Conservation (phyloP, 2,329 filamentous ascomycete genomes). For the Didymella glomerata region DNA sequence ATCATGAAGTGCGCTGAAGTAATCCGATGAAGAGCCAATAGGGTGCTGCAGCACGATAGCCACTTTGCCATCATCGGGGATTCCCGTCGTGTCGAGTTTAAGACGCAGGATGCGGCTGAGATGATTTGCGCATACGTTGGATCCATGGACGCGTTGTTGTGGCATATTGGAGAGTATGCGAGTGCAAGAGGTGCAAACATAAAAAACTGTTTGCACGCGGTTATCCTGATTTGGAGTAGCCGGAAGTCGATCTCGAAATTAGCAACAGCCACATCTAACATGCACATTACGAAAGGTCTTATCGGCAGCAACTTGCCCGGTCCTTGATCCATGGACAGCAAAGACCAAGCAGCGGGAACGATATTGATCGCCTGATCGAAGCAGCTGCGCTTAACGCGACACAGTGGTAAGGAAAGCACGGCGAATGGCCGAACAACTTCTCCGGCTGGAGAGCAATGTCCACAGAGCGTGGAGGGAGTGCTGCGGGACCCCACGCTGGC, state of each 20-base stretch:
- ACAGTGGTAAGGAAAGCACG: background rate
- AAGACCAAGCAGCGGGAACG: background rate
- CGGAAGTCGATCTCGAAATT: background rate
- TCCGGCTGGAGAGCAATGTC: background rate
- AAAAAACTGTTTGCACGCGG: background rate
- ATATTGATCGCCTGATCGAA: background rate
- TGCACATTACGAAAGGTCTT: background rate
- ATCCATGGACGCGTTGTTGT: background rate
- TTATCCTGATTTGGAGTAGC: slow-evolving; percentile 4
- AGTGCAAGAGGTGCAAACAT: background rate
- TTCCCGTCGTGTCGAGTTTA: background rate
- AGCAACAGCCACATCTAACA: background rate
- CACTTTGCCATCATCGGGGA: background rate
- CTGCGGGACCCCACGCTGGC: slow-evolving; percentile 9
- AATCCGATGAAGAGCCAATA: background rate
- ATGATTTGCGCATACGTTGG: background rate
- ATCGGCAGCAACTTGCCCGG: background rate
- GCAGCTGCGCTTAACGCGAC: background rate
- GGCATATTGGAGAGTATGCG: background rate
- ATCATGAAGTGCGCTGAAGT: background rate
- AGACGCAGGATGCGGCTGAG: background rate
- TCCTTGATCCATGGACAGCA: background rate
- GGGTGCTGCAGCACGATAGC: background rate
- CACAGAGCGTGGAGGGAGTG: slow-evolving; percentile 1
- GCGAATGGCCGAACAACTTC: slow-evolving; percentile 3